A percentile compares a stretch with the other conserved stretches of the same genome.
Conservation (phyloP, 116 monocot species). For the Iris pallida region DNA sequence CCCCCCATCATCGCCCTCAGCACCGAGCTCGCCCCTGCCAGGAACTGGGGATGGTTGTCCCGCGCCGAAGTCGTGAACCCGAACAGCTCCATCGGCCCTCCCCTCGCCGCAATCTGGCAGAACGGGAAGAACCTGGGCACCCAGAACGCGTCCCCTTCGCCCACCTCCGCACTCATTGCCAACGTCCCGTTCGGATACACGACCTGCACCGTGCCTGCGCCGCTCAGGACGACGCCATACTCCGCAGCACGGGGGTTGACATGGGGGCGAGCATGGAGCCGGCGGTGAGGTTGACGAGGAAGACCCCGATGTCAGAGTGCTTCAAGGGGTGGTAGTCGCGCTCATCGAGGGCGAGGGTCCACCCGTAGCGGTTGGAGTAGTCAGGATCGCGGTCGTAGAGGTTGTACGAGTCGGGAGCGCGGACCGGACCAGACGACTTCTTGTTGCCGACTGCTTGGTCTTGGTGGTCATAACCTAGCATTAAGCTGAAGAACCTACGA, state of each 20-base stretch:
- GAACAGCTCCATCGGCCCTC: slow-evolving; percentile 66
- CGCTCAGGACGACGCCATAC: slow-evolving; percentile 60
- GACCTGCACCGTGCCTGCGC: slow-evolving; percentile 54
- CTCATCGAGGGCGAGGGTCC: slow-evolving; percentile 54
- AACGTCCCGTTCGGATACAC: slow-evolving; percentile 69
- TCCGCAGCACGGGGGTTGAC: slow-evolving; percentile 77
- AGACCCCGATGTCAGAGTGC: slow-evolving; percentile 49
- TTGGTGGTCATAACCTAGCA: slow-evolving; percentile 21
- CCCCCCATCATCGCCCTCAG: slow-evolving; percentile 48
- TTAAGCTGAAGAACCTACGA: slow-evolving; percentile 25
- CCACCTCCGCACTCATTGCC: slow-evolving; percentile 66
- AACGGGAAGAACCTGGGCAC: slow-evolving; percentile 81
- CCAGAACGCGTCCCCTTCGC: slow-evolving; percentile 70
- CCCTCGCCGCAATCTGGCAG: slow-evolving; percentile 59
- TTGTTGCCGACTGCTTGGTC: not conserved
- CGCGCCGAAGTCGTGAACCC: slow-evolving; percentile 76
- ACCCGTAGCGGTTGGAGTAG: slow-evolving; percentile 60
- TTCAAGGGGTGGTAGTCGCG: slow-evolving; percentile 54
- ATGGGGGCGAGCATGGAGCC: slow-evolving; percentile 91
- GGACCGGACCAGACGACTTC: not conserved
- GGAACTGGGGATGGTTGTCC: slow-evolving; percentile 71
- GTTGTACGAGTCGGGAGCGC: slow-evolving; percentile 54
- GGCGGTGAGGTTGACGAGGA: slow-evolving; percentile 65
- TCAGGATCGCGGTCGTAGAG: slow-evolving; percentile 41
- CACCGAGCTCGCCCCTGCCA: slow-evolving; percentile 53